Percentiles rank a stretch among this genome's conserved stretches.
Evolutionary conservation across 805 yeast genomes (phyloP).

Genomic region (Zygoascus bituminiphila): DNA sequence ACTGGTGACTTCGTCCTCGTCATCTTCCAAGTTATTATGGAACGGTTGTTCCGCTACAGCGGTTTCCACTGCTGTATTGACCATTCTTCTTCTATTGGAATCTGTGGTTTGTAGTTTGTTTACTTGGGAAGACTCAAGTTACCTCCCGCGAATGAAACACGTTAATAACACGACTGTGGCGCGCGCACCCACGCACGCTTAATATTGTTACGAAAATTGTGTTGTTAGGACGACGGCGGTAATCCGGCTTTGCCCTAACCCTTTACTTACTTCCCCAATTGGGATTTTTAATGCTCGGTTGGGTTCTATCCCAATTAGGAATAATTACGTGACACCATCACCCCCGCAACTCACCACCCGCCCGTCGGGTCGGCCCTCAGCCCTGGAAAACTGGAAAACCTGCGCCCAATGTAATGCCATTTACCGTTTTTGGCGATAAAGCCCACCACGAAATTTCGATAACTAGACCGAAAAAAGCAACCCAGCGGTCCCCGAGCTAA

Average conservation of each 20-base stretch:
- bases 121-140: constrained; percentile 1
- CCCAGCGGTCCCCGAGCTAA: not conserved
- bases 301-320: not conserved
- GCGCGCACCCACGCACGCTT: not conserved
- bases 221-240: too few relatives aligned
- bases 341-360: not conserved
- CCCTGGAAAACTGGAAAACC: not conserved
- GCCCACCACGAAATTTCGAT: not conserved
- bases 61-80: not conserved
- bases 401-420: too few relatives aligned
- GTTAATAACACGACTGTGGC: not conserved
- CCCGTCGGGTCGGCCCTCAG: not conserved
- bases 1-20: constrained; percentile 2
- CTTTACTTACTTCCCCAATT: not conserved
- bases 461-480: not conserved
- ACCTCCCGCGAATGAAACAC: not conserved
- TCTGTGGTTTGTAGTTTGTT: not conserved
- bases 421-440: not conserved
- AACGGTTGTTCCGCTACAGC: not conserved
- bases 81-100: too few relatives aligned
- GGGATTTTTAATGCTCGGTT: not conserved
- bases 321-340: too few relatives aligned
- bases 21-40: too few relatives aligned
- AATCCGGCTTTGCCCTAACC: too few relatives aligned
- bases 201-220: not conserved